phyloP scores from a whole-genome alignment of 2,329 filamentous ascomycete species.

The Septoria linicola region DNA sequence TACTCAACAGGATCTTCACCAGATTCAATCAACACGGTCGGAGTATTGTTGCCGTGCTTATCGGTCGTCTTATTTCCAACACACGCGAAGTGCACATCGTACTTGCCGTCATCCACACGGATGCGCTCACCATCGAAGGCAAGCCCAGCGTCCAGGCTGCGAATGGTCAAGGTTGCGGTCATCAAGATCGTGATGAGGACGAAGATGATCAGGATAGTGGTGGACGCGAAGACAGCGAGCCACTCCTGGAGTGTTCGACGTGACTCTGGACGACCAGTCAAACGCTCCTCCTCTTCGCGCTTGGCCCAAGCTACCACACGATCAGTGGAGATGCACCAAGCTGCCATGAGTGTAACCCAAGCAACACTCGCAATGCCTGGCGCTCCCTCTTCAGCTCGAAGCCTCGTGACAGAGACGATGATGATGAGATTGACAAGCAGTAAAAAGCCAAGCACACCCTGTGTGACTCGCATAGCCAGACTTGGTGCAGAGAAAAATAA shows the following conservation, averaged over 20 bases:
- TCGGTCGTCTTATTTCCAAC: constrained; percentile 66
- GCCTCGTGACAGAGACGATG: constrained; percentile 69
- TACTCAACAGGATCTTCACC: constrained; percentile 78
- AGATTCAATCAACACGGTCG: constrained; percentile 83
- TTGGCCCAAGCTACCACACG: constrained; percentile 89
- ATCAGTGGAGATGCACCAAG: constrained; percentile 78
- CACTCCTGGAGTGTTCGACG: constrained; percentile 80
- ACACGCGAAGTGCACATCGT: constrained; percentile 83
- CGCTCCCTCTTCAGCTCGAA: constrained; percentile 84
- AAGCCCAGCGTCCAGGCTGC: constrained; percentile 74
- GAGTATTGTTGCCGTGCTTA: constrained; percentile 54
- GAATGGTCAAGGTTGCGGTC: constrained; percentile 75
- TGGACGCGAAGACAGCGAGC: constrained; percentile 74
- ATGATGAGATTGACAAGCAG: constrained; percentile 75
- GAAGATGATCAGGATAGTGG: constrained; percentile 67
- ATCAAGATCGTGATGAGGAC: constrained; percentile 69
- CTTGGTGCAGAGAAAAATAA: constrained; percentile 88
- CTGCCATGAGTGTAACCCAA: constrained; percentile 76
- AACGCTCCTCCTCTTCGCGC: constrained; percentile 82
- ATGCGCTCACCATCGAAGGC: constrained; percentile 71
- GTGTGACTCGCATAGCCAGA: constrained; percentile 71
- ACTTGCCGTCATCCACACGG: constrained; percentile 79
- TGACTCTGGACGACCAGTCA: constrained; percentile 86
- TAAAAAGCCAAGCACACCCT: constrained; percentile 64
- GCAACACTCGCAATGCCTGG: constrained; percentile 81